These are phyloP conservation scores for Globisporangium nunn DNA, from an alignment of 352 stramenopile species.

Conservation along the genomic window DNA sequence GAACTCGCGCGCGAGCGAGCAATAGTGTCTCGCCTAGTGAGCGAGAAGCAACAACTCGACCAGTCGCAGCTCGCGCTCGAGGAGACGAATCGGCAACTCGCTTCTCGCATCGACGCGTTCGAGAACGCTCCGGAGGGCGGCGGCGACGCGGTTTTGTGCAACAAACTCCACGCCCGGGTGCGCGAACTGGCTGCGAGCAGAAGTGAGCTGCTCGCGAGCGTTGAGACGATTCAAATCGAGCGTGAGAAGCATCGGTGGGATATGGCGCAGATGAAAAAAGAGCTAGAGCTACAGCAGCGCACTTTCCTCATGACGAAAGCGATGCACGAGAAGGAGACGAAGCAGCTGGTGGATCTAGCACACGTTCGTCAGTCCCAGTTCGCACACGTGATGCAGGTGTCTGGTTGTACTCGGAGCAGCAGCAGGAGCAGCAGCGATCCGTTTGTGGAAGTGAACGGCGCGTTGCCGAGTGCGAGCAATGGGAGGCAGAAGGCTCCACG, in stretches of 20 bases:
- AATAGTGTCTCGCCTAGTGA: constrained; percentile 18
- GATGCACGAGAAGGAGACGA: constrained; percentile 69
- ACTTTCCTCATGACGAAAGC: constrained; percentile 40
- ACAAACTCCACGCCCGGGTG: constrained; percentile 34
- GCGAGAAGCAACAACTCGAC: constrained; percentile 27
- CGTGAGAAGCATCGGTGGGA: constrained; percentile 31
- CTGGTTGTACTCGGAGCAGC: neutral
- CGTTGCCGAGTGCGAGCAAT: neutral
- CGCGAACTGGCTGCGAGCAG: constrained; percentile 17
- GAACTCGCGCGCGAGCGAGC: constrained; percentile 22
- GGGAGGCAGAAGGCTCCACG: neutral
- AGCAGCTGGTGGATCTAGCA: constrained; percentile 40
- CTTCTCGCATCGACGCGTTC: constrained; percentile 24
- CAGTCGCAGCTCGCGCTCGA: constrained; percentile 14
- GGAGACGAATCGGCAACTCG: constrained; percentile 17
- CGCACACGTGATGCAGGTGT: constrained; percentile 23
- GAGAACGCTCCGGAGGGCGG: constrained; percentile 27
- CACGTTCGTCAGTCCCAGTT: constrained; percentile 35
- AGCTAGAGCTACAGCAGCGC: constrained; percentile 28
- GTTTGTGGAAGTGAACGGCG: neutral
- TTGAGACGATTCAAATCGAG: constrained; percentile 25
- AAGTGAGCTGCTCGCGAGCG: constrained; percentile 14
- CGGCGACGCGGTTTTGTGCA: constrained; percentile 44
- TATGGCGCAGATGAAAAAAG: constrained; percentile 19
- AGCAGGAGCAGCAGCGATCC: neutral